These are phyloP conservation scores for Fusarium sp. DNA, from an alignment of 2,329 filamentous ascomycete species.

Conservation along the genomic window DNA sequence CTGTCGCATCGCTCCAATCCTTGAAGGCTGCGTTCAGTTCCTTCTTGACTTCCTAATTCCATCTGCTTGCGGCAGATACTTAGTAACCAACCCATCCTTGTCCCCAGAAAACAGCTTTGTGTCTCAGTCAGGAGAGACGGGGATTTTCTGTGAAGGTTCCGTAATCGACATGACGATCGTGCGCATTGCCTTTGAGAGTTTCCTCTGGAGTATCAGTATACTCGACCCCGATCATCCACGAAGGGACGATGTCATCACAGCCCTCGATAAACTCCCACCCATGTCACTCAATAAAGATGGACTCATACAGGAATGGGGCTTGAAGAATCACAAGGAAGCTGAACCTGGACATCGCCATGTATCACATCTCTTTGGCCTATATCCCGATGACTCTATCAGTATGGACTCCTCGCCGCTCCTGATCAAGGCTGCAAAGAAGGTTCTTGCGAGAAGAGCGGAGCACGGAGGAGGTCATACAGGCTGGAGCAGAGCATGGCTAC, in stretches of 20 bases:
- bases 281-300: slow-evolving; percentile 26
- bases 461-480: slow-evolving; percentile 57
- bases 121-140: slow-evolving; percentile 9
- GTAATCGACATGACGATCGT: slow-evolving; percentile 38
- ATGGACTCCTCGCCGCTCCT: slow-evolving; percentile 31
- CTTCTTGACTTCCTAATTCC: slow-evolving; percentile 49
- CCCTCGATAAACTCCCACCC: slow-evolving; percentile 3
- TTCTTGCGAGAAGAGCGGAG: slow-evolving; percentile 41
- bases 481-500: slow-evolving; percentile 60
- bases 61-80: slow-evolving; percentile 37
- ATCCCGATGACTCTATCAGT: slow-evolving; percentile 49
- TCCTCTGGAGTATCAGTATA: slow-evolving; percentile 22
- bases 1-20: slow-evolving; percentile 39
- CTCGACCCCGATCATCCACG: slow-evolving; percentile 9
- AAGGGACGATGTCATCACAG: not conserved
- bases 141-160: slow-evolving; percentile 39
- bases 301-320: slow-evolving; percentile 52
- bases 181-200: slow-evolving; percentile 32
- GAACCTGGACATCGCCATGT: slow-evolving; percentile 61
- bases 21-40: slow-evolving; percentile 48
- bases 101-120: slow-evolving; percentile 41
- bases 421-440: slow-evolving; percentile 40
- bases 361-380: slow-evolving; percentile 58
- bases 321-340: slow-evolving; percentile 47
- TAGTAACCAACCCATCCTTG: slow-evolving; percentile 38